Evolutionary conservation across 805 yeast genomes (phyloP).

Genomic region (Geotrichum ghanense): DNA sequence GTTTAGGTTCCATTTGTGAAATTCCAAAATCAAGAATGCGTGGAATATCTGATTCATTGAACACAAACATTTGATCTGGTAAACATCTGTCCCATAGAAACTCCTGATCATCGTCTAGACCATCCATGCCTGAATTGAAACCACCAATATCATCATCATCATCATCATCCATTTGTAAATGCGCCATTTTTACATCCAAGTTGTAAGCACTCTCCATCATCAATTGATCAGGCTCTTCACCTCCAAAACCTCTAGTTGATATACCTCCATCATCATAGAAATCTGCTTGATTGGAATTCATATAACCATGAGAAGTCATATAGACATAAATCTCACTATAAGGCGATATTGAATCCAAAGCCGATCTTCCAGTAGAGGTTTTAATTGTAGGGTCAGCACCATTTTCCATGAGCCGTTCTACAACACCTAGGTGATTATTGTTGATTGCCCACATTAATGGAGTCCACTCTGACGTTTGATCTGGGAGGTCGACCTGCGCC

Average conservation of each 20-base stretch:
- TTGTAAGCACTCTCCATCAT: slow-evolving; percentile 21
- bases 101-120: slow-evolving; percentile 1
- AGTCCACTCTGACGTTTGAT: slow-evolving; percentile 27
- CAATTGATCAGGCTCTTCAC: slow-evolving; percentile 9
- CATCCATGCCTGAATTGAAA: slow-evolving; percentile 10
- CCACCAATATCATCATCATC: slow-evolving; percentile 8
- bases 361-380: slow-evolving; percentile 36
- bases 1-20: slow-evolving; percentile 25
- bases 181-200: slow-evolving; percentile 23
- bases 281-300: slow-evolving; percentile 12
- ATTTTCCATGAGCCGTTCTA: slow-evolving; percentile 43
- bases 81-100: slow-evolving; percentile 31
- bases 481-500: slow-evolving; percentile 23
- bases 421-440: slow-evolving; percentile 43
- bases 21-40: slow-evolving; percentile 28
- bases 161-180: slow-evolving; percentile 12
- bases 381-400: slow-evolving; percentile 43
- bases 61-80: slow-evolving; percentile 31
- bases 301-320: slow-evolving; percentile 30
- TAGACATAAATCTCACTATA: slow-evolving; percentile 47
- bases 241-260: slow-evolving; percentile 3
- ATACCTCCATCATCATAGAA: slow-evolving; percentile 17
- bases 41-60: slow-evolving; percentile 27
- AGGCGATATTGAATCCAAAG: slow-evolving; percentile 46
- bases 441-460: slow-evolving; percentile 82